Base-by-base conservation (phyloP, 2,329 filamentous ascomycete genomes). In the Coleophoma crateriformis region DNA sequence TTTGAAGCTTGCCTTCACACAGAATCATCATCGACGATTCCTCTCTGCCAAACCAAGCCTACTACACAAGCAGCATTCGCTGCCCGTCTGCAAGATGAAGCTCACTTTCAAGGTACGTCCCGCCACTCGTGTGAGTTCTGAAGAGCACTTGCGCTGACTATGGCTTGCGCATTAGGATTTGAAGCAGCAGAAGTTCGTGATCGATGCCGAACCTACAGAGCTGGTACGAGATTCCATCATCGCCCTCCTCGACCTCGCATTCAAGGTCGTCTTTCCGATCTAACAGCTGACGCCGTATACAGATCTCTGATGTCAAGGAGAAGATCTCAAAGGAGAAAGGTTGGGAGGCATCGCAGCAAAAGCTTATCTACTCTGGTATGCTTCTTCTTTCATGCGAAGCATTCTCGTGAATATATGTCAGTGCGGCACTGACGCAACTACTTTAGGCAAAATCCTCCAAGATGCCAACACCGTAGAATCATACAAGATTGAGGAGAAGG, bases 401-500 rank as follows among this genome's bases (percentile, higher is more conserved):
- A 27, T 27, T 2, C 2, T 27, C 27, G 8, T 27, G 27, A 27
- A 7, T 27, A 27, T 7, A 27, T 27, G 8, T 27, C 2, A 27
- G 27, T 27, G 6, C 8, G 27, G 27, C 27, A 27, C 27, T 27
- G 27, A 27, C 27, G 27, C 27, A 27, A 10, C 27, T 10, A 27
- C 27, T 27, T 27, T 61, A 96, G 91, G 94, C 75, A 99, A 99
- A 77, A 97, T 99, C 62, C 77, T 99, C 58, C 92, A 96, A 72
- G 92, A 99, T 86, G 90, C 90, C 54, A 94, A 96, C 67, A 96
- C 91, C 2, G 88, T 99, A 61, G 90, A 90, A 70, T 91, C 88
- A 38, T 97, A 97, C 77, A 96, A 90, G 73, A 97, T 99, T 56
- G 92, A 99, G 72, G 94, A 97, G 80, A 99, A 97, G 79, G 94